Base-by-base conservation (phyloP, 139 green algal genomes). In the Picochlorum sp. region DNA sequence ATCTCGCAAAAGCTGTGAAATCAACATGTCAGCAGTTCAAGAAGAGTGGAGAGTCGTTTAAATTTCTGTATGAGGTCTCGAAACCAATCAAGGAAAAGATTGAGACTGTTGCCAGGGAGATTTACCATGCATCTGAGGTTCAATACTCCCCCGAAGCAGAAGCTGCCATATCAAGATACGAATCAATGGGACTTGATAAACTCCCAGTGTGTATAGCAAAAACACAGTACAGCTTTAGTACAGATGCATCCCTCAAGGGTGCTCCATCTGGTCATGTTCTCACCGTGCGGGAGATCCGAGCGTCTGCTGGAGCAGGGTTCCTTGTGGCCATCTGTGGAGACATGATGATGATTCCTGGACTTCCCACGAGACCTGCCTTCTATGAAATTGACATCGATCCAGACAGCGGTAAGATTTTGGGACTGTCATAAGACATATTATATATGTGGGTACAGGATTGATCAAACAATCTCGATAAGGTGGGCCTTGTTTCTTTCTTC, bases 161-260 rank as follows among this genome's bases (percentile, higher is more conserved):
- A 49, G 56, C 50, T 41, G 56, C 83, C 51, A 89, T 96, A 24
- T 80, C 80, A 47, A 30, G 68, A 61, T 97, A 87, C 83, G 89
- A 75, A 0, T 60, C 63, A 47, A 89, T 95, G 77, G 94, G 94
- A 26, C 96, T 95, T 62, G 81, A 70, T 61, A 72, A 82, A 24
- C 81, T 99, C 65, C 94, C 94, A 47, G 93, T 99, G 61, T 99
- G 94, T 82, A 98, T 98, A 88, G 94, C 94, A 54, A 99, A 99
- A 79, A 99, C 94, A 51, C 93, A 84, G 89, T 79, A 79, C 50
- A 64, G 37, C 24, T 79, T 79, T 56, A 77, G 71, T 58, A 49
- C 60, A 51, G 69, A 80, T 51, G 34, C 73, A 16, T 38, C 69
- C 16, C 47, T 37, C 38, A 80, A 78, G 44, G 88, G 89, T 50